Conservation (phyloP, 148 eudicot species). For the Nepenthes gracilis region DNA sequence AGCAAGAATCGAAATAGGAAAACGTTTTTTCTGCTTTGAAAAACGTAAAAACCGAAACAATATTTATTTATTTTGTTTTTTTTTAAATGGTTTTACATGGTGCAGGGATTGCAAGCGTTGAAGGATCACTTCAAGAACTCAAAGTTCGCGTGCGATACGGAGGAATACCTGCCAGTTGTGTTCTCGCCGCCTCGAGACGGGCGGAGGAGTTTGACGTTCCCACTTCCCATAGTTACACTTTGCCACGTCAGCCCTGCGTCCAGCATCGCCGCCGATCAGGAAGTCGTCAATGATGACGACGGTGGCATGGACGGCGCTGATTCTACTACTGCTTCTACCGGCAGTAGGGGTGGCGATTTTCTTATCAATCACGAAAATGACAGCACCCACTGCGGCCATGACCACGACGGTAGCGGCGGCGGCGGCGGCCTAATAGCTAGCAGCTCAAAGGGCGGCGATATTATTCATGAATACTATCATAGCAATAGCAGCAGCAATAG, state of each 20-base stretch:
- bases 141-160: conserved; percentile 74
- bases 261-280: neutral
- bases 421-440: too few species aligned
- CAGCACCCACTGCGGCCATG: neutral
- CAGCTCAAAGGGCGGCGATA: too few species aligned
- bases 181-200: conserved; percentile 90
- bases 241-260: neutral
- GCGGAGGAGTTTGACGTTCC: conserved; percentile 29
- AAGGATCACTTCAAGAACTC: conserved; percentile 97
- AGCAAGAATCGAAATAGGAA: too few species aligned
- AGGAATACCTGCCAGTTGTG: conserved; percentile 80
- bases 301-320: neutral
- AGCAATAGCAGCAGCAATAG: too few species aligned
- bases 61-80: too few species aligned
- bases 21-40: too few species aligned
- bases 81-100: too few species aligned
- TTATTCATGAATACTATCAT: too few species aligned
- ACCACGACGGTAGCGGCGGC: neutral
- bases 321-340: neutral
- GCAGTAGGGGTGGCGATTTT: neutral
- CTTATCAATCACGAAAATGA: neutral
- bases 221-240: conserved; percentile 41
- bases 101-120: conserved; percentile 72
- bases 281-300: too few species aligned
- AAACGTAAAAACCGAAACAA: too few species aligned